Base-by-base conservation (phyloP, 768 basidiomycete species). In the Kwoniella sp. region DNA sequence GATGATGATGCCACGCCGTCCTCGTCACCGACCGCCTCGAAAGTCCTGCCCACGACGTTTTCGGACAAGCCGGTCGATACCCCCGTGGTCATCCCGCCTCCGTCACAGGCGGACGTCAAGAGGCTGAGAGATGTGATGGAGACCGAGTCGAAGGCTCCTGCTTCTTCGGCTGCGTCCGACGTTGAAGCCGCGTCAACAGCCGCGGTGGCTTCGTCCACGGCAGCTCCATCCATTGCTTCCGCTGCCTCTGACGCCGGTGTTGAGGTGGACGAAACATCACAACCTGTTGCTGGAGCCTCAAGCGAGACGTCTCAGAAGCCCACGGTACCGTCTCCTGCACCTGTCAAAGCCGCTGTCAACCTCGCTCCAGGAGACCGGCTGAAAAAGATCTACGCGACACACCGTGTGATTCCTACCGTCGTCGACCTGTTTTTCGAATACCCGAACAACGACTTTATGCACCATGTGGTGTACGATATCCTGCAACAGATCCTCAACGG, bases 381-480 rank as follows among this genome's bases (percentile, higher is more conserved):
- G 56, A 99, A 98, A 74, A 79, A 79, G 51, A 77, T 80, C 41
- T 88, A 90, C 68, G 71, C 92, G 60, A 80, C 91, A 15, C 78
- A 84, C 22, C 80, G 83, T 46, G 81, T 96, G 1, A 73, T 91
- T 34, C 78, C 82, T 1, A 85, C 84, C 1, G 77, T 96, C 57
- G 77, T 98, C 62, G 88, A 92, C 63, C 79, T 96, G 31, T 96
- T 96, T 78, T 96, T 96, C 70, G 85, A 87, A 55, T 95, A 86
- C 65, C 91, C 92, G 0, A 89, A 88, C 86, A 96, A 99, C 75
- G 96, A 98, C 70, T 98, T 98, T 73, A 76, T 98, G 26, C 95
- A 99, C 71, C 90, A 88, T 65, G 86, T 91, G 26, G 89, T 95
- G 15, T 98, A 98, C 69, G 95, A 99, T 71, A 78, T 95, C 52